Conservation (phyloP, 495 filamentous ascomycete genomes). For the Diplogelasinospora grovesii region DNA sequence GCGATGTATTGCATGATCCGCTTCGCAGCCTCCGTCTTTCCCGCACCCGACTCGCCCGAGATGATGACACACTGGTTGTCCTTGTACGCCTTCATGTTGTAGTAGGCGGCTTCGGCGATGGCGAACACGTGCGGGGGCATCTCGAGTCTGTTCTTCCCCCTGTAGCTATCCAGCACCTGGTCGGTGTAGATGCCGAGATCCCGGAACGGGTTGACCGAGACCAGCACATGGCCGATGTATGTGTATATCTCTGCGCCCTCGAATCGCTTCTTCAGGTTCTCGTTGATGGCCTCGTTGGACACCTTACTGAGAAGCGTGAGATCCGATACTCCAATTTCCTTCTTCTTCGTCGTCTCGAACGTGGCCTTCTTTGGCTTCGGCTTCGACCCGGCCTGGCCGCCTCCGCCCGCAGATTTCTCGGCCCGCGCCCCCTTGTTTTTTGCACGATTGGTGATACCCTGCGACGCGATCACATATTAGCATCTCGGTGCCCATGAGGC, state of each 20-base stretch:
- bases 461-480: slow-evolving; percentile 10
- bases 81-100: slow-evolving; percentile 99
- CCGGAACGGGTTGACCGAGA: slow-evolving; percentile 97
- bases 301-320: slow-evolving; percentile 97
- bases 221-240: slow-evolving; percentile 99
- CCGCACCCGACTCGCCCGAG: slow-evolving; percentile 95
- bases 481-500: neutral
- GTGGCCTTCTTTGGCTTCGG: slow-evolving; percentile 86
- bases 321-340: slow-evolving; percentile 97
- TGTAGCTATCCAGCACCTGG: slow-evolving; percentile 79
- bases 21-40: slow-evolving; percentile 99
- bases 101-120: slow-evolving; percentile 93
- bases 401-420: slow-evolving; percentile 44
- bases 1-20: slow-evolving; percentile 99
- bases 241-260: slow-evolving; percentile 97
- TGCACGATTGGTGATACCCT: slow-evolving; percentile 52
- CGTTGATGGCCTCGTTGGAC: slow-evolving; percentile 98
- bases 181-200: slow-evolving; percentile 99
- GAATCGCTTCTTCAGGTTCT: slow-evolving; percentile 95
- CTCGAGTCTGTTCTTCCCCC: slow-evolving; percentile 94
- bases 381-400: slow-evolving; percentile 44
- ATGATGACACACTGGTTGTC: slow-evolving; percentile 99
- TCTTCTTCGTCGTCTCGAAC: slow-evolving; percentile 95
- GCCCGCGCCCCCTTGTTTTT: slow-evolving; percentile 61
- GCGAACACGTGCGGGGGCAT: slow-evolving; percentile 95